These are phyloP conservation scores for Afroboletus lepidellus DNA, from an alignment of 1,284 basidiomycete genomes.

Conservation along the genomic window DNA sequence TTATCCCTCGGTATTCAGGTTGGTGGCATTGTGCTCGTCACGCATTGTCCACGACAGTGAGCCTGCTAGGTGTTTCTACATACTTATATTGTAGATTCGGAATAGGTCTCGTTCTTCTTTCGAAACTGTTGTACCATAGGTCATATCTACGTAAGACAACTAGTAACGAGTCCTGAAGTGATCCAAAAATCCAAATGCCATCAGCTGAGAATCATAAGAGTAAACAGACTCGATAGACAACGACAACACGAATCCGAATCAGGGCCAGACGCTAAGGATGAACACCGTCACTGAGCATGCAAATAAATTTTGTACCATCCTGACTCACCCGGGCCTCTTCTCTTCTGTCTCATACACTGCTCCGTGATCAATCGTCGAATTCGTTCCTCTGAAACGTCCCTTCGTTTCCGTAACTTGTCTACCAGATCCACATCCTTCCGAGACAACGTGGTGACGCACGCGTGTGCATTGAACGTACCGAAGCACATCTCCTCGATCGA, in stretches of 20 bases:
- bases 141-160: not conserved
- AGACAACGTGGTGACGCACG: conserved; percentile 30
- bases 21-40: not conserved
- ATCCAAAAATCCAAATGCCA: not conserved
- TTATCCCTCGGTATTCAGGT: not conserved
- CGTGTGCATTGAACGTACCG: conserved; percentile 25
- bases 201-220: not conserved
- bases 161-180: not conserved
- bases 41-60: not conserved
- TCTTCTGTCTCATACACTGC: conserved; percentile 11
- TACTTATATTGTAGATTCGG: not conserved
- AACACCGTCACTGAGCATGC: conserved; percentile 4
- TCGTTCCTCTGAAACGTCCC: conserved; percentile 17
- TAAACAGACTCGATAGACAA: conserved; percentile 10
- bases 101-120: not conserved
- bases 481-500: conserved; percentile 16
- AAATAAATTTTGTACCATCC: not conserved
- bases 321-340: conserved; percentile 16
- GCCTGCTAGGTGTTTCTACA: not conserved
- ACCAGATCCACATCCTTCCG: conserved; percentile 11
- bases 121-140: not conserved
- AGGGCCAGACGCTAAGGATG: conserved; percentile 1
- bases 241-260: not conserved
- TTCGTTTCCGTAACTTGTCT: conserved; percentile 13
- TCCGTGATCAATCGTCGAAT: conserved; percentile 16